Percentiles rank a stretch among this genome's conserved stretches.
phyloP scores from a whole-genome alignment of 805 yeast genomes.

The Starmerella kuoi region DNA sequence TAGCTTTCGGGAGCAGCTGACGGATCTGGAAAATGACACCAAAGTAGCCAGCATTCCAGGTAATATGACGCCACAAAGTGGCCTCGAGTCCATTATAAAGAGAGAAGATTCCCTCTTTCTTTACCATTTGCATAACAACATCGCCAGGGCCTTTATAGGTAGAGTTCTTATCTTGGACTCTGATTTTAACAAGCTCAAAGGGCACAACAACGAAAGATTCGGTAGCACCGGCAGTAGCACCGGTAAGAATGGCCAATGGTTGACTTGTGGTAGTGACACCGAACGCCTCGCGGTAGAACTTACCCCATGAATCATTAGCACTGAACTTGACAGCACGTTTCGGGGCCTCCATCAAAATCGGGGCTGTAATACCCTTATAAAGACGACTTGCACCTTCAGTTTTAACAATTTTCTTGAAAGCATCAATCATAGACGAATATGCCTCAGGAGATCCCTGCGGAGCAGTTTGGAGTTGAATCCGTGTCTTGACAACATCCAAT shows the following conservation, averaged over 20 bases:
- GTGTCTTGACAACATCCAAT: conserved; percentile 89
- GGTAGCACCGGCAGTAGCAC: conserved; percentile 97
- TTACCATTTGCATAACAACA: conserved; percentile 60
- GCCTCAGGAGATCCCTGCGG: conserved; percentile 34
- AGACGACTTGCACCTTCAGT: conserved; percentile 75
- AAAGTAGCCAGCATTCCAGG: conserved; percentile 97
- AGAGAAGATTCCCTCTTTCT: conserved; percentile 66
- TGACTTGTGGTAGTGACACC: conserved; percentile 64
- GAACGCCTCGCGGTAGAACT: conserved; percentile 58
- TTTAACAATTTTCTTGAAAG: conserved; percentile 68
- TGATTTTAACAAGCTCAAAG: conserved; percentile 87
- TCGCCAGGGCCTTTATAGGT: conserved; percentile 75
- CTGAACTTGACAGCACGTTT: conserved; percentile 98
- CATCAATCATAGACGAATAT: conserved; percentile 74
- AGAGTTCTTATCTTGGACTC: conserved; percentile 80
- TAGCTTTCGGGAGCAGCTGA: conserved; percentile 63
- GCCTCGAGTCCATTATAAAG: conserved; percentile 93
- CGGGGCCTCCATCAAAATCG: conserved; percentile 98
- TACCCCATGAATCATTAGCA: conserved; percentile 94
- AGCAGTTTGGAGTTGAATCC: conserved; percentile 75
- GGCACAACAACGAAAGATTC: conserved; percentile 97
- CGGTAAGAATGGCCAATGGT: conserved; percentile 75
- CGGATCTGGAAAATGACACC: conserved; percentile 88
- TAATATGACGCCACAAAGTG: conserved; percentile 90
- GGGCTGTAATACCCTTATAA: conserved; percentile 91